Conservation (phyloP, 2,329 filamentous ascomycete species). For the Neocucurbitaria cava region DNA sequence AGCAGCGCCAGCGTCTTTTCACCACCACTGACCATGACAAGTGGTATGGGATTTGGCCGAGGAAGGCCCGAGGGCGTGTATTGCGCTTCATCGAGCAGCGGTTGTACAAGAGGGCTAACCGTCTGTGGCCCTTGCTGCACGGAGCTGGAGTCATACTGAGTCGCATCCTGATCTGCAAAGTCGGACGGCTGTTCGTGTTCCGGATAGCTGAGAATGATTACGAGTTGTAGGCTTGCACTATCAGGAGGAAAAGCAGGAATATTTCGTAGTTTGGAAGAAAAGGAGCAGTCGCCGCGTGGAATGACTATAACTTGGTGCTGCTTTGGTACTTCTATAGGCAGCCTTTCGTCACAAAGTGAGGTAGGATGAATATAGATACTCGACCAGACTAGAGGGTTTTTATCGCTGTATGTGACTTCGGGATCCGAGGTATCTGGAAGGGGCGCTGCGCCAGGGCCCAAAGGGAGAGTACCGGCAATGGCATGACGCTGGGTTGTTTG, state of each 20-base stretch:
- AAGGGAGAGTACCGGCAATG: conserved; percentile 61
- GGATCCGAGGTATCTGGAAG: conserved; percentile 65
- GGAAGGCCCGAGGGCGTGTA: conserved; percentile 72
- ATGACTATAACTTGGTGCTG: conserved; percentile 80
- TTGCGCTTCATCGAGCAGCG: conserved; percentile 79
- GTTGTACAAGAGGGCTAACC: conserved; percentile 59
- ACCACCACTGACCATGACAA: conserved; percentile 81
- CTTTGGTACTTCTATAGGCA: conserved; percentile 60
- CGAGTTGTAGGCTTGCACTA: conserved; percentile 72
- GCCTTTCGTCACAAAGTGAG: conserved; percentile 67
- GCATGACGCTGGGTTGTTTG: conserved; percentile 28
- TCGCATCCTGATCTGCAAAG: neutral
- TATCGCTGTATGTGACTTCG: conserved; percentile 39
- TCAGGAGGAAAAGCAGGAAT: conserved; percentile 79
- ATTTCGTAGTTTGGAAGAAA: conserved; percentile 80
- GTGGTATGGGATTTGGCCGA: conserved; percentile 74
- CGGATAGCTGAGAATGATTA: conserved; percentile 75
- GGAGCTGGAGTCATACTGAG: neutral
- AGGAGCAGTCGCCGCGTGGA: conserved; percentile 82
- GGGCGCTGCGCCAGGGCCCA: conserved; percentile 71
- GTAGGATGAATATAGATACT: conserved; percentile 72
- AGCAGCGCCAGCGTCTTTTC: conserved; percentile 70
- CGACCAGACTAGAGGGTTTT: conserved; percentile 68
- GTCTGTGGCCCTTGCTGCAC: neutral
- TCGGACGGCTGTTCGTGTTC: conserved; percentile 48